Conservation (phyloP, 2,329 filamentous ascomycete genomes). For the Dactylella cylindrospora region DNA sequence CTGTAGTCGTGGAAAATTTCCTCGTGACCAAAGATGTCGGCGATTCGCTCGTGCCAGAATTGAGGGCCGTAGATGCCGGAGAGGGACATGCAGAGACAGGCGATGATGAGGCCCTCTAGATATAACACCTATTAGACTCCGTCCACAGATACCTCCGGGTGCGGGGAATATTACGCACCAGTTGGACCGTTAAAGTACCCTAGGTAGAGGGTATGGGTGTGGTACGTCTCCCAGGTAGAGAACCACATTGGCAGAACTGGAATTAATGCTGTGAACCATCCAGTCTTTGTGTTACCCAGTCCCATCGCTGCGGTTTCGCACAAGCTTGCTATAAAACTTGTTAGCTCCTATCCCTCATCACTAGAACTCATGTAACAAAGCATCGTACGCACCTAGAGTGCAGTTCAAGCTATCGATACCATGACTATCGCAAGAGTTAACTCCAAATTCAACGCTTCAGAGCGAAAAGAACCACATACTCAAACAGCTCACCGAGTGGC, state of each 20-base stretch:
- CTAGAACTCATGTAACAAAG: neutral
- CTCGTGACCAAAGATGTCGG: slow-evolving; percentile 65
- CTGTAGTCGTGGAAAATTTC: slow-evolving; percentile 68
- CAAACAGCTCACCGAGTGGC: slow-evolving; percentile 91
- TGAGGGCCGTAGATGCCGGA: slow-evolving; percentile 85
- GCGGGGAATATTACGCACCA: slow-evolving; percentile 49
- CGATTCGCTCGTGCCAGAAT: slow-evolving; percentile 78
- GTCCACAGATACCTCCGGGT: no score
- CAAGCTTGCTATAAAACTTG: slow-evolving; percentile 64
- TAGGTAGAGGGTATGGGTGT: slow-evolving; percentile 94
- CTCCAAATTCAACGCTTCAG: neutral
- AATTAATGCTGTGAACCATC: slow-evolving; percentile 86
- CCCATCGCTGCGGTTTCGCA: slow-evolving; percentile 93
- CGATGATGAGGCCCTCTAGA: slow-evolving; percentile 89
- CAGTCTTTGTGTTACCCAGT: slow-evolving; percentile 77
- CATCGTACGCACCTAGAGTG: slow-evolving; percentile 61
- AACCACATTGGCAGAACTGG: slow-evolving; percentile 98
- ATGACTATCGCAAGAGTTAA: slow-evolving; percentile 59
- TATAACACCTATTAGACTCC: no score
- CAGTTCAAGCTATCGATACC: slow-evolving; percentile 98
- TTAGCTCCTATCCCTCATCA: slow-evolving; percentile 8
- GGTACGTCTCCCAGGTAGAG: slow-evolving; percentile 99
- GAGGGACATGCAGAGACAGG: slow-evolving; percentile 78
- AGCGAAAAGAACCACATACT: slow-evolving; percentile 57
- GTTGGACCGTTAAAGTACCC: slow-evolving; percentile 97